phyloP scores from a whole-genome alignment of 1,284 basidiomycete species.

The Sporisorium exsertum region DNA sequence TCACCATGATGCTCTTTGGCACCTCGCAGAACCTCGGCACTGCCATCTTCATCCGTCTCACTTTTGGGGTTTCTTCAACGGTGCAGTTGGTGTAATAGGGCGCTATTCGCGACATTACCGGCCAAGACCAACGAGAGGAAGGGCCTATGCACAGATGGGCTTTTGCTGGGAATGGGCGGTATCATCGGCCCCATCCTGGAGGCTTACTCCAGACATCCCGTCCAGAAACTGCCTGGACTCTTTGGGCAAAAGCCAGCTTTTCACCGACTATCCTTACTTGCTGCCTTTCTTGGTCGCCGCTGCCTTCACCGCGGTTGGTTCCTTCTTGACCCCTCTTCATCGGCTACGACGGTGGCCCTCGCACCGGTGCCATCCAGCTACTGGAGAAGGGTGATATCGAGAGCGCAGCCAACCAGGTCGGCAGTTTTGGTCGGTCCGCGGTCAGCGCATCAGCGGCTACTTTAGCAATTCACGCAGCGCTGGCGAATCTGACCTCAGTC shows the following conservation, averaged over 20 bases:
- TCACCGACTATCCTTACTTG: slow-evolving; percentile 88
- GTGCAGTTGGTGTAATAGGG: slow-evolving; percentile 91
- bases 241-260: slow-evolving; percentile 76
- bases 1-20: slow-evolving; percentile 85
- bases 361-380: slow-evolving; percentile 59
- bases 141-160: slow-evolving; percentile 92
- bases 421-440: slow-evolving; percentile 57
- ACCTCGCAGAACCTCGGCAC: slow-evolving; percentile 75
- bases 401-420: slow-evolving; percentile 43
- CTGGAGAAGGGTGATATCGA: slow-evolving; percentile 57
- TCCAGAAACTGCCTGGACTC: slow-evolving; percentile 82
- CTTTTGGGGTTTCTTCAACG: slow-evolving; percentile 95
- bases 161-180: slow-evolving; percentile 96
- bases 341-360: slow-evolving; percentile 78
- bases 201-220: slow-evolving; percentile 76
- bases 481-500: slow-evolving; percentile 43
- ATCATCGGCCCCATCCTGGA: slow-evolving; percentile 77
- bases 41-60: slow-evolving; percentile 86
- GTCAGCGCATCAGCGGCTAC: slow-evolving; percentile 63
- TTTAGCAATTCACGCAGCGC: slow-evolving; percentile 40
- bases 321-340: slow-evolving; percentile 88
- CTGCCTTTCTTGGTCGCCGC: slow-evolving; percentile 81
- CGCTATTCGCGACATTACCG: slow-evolving; percentile 87
- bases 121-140: slow-evolving; percentile 88
- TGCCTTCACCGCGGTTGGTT: slow-evolving; percentile 74